Base-by-base conservation (phyloP, 2,329 filamentous ascomycete genomes). In the Atkinsonella hypoxylon region DNA sequence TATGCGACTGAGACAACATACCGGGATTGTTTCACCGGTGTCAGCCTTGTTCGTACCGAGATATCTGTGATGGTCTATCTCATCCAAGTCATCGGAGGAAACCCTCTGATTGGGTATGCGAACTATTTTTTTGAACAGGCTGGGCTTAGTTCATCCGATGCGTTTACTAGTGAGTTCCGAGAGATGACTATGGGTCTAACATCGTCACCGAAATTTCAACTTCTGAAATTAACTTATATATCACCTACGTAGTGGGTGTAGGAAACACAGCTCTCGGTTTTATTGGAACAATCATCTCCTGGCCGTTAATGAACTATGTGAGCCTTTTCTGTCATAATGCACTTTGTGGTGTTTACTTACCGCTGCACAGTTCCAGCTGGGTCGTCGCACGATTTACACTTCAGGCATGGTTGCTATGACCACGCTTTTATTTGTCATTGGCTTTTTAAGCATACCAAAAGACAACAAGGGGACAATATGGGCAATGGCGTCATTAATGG, bases 61-160 rank as follows among this genome's bases (percentile, higher is more conserved):
- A 77, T 79, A 34, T 71, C 75, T 4, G 69, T 71, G 53, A 81
- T 82, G 61, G 78, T 81, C 7, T 85, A 82, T 69, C 74, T 77
- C 3, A 81, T 81, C 3, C 82, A 85, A 58, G 81, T 82, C 18
- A 67, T 84, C 2, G 78, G 75, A 48, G 81, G 82, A 22, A 79
- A 81, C 54, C 79, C 81, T 13, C 76, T 85, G 55, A 79, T 81
- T 45, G 77, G 78, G 51, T 85, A 82, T 55, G 80, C 77, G 1
- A 83, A 57, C 38, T 67, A 65, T 51, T 67, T 67, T 45, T 67
- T 67, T 40, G 60, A 63, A 45, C 64, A 65, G 45, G 63, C 64
- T 12, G 65, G 65, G 4, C 51, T 58, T n/a, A 51, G 49, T 20
- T 53, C 56, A n/a, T 50, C 51, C 3, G 55, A 60, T 17, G 52